Percentiles rank a stretch among this genome's conserved stretches.
These are phyloP conservation scores for Dioscorea alata DNA, from an alignment of 106 monocot genomes.

Conservation along the genomic window DNA sequence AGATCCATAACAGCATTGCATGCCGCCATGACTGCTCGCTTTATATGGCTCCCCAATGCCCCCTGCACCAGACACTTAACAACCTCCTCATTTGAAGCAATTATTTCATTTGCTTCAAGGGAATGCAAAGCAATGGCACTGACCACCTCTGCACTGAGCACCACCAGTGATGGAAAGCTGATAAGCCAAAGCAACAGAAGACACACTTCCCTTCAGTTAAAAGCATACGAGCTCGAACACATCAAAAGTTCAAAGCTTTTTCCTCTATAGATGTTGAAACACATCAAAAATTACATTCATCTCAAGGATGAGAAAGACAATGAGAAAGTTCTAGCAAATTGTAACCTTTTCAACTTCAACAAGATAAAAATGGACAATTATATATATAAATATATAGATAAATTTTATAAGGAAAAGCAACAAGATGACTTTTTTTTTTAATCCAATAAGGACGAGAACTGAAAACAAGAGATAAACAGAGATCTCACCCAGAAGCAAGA, in stretches of 20 bases:
- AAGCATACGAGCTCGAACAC: neutral
- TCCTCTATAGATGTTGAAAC: too few relatives aligned
- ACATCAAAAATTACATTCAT: too few relatives aligned
- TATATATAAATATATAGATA: too few relatives aligned
- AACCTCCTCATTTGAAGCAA: conserved; percentile 31
- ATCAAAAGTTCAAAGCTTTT: neutral
- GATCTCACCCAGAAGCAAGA: conserved; percentile 17
- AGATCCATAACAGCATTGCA: conserved; percentile 63
- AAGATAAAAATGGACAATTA: too few relatives aligned
- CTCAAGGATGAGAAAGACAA: too few relatives aligned
- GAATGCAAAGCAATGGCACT: conserved; percentile 39
- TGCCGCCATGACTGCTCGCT: conserved; percentile 22
- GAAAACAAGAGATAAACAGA: too few relatives aligned
- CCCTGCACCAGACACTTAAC: conserved; percentile 31
- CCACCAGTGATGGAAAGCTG: conserved; percentile 34
- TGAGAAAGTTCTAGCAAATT: too few relatives aligned
- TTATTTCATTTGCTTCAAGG: conserved; percentile 25
- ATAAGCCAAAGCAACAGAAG: neutral
- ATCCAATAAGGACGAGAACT: too few relatives aligned
- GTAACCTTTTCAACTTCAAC: too few relatives aligned
- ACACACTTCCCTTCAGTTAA: neutral
- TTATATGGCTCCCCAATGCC: conserved; percentile 16
- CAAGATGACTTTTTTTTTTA: too few relatives aligned
- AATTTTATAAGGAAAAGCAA: too few relatives aligned
- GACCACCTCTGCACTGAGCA: conserved; percentile 35